Evolutionary conservation across 2,329 filamentous ascomycete species (phyloP), one percentile per base, ranked within the genome.

Genomic region (Clonostachys sp.): DNA sequence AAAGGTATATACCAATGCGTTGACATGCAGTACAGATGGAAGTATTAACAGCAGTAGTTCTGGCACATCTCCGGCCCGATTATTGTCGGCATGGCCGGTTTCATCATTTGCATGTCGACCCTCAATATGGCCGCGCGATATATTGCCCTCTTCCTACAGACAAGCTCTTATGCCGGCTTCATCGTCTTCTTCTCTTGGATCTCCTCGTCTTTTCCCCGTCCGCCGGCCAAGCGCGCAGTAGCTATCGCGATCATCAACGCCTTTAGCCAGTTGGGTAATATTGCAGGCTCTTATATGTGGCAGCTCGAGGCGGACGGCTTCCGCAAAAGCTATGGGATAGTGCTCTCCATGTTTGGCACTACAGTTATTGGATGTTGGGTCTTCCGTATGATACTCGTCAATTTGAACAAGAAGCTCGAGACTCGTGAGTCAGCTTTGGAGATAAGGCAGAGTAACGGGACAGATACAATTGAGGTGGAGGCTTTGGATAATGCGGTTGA

Each of bases 281-380:
- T 81, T 1, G 80, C 80, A 0, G 81, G 81, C 3, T 78, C 74
- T 0, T 85, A 84, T 55, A 80, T 84, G 4, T 84, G 81, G 81
- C 65, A 72, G 45, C 68, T 84, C 44, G 65, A 70, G 24, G 79
- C 73, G 0, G 75, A 84, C 51, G 81, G 81, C 0, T 85, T 73
- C 67, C 74, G 81, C 52, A 77, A 80, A 66, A 83, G 79, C 50
- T 85, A 85, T 55, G 81, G 79, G 5, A 81, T 85, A 47, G 82
- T 84, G 6, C 74, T 77, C 12, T 70, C 78, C 57, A 85, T 85
- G 81, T 84, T 84, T 56, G 79, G 77, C 5, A 54, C 80, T 36
- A 78, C 81, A 0, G 74, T 82, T 34, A 34, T 70, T 0, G 78
- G 78, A 6, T 81, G 74, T 60, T 69, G 63, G 45, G 48, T 62